Conservation (phyloP, 140 eudicot species). For the Senecio squalidus region DNA sequence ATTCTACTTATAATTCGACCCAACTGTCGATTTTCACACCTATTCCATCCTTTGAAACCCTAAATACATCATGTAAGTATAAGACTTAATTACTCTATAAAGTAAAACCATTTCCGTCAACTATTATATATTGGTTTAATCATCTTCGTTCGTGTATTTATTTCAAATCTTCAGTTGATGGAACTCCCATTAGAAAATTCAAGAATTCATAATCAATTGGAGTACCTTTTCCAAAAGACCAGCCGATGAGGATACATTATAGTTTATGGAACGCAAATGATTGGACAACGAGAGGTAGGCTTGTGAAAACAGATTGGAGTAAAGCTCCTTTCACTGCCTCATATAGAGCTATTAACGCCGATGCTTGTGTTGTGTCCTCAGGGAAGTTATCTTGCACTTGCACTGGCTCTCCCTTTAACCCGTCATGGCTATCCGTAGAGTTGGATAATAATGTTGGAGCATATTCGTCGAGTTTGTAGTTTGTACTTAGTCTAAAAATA, state of each 20-base stretch:
- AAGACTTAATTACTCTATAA: background rate
- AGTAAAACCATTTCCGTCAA: background rate
- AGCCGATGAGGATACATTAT: too few relatives aligned
- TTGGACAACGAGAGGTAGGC: constrained; percentile 72
- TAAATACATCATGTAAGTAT: constrained; percentile 45
- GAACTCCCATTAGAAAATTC: constrained; percentile 53
- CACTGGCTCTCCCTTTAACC: constrained; percentile 8
- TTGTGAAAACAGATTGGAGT: too few relatives aligned
- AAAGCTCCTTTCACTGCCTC: too few relatives aligned
- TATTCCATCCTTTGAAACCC: constrained; percentile 73
- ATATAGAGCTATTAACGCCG: constrained; percentile 46
- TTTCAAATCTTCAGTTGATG: constrained; percentile 58
- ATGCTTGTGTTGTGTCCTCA: constrained; percentile 44
- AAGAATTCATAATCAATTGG: constrained; percentile 46
- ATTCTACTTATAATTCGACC: constrained; percentile 67
- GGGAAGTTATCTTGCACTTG: constrained; percentile 48
- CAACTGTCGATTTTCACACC: constrained; percentile 67
- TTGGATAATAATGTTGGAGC: constrained; percentile 40
- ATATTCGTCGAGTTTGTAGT: too few relatives aligned
- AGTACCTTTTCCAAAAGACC: constrained; percentile 54
- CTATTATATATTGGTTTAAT: too few relatives aligned
- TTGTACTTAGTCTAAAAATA: too few relatives aligned
- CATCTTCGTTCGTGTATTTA: background rate
- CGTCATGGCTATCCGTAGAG: constrained; percentile 35
- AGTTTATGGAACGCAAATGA: too few relatives aligned